Percentiles rank a stretch among this genome's conserved stretches.
phyloP scores from a whole-genome alignment of 306 rosid genomes.

The Citrullus colocynthis region DNA sequence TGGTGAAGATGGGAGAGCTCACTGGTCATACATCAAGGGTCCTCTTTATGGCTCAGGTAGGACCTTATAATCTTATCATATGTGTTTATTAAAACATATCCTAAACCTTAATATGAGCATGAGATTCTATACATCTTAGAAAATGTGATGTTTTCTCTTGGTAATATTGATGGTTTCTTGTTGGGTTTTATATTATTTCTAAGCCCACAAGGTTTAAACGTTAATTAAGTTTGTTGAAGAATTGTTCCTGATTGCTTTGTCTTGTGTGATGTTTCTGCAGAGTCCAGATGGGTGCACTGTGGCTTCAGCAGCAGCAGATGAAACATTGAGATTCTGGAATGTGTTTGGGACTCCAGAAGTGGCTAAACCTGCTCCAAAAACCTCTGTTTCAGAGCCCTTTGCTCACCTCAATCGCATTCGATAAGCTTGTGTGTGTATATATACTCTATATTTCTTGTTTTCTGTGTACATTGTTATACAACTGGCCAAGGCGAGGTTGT shows the following conservation, averaged over 20 bases:
- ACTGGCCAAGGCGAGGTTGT: no score
- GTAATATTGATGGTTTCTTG: no score
- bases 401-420: constrained; percentile 30
- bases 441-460: not conserved
- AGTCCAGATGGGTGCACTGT: constrained; percentile 47
- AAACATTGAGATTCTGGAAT: constrained; percentile 32
- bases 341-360: constrained; percentile 38
- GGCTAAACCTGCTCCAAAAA: constrained; percentile 26
- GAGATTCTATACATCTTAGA: no score
- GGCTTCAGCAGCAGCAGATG: constrained; percentile 38
- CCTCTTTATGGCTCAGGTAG: no score
- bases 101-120: no score
- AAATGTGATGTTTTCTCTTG: no score
- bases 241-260: not conserved
- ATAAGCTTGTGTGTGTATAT: not conserved
- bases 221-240: not conserved
- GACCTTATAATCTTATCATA: no score
- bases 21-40: no score
- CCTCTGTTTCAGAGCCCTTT: constrained; percentile 24
- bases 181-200: no score
- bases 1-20: no score
- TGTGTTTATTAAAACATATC: no score
- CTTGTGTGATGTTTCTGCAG: constrained; percentile 6
- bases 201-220: no score
- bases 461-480: not conserved